A percentile compares a stretch with the other conserved stretches of the same genome.
Conservation (phyloP, 2,329 filamentous ascomycete genomes). For the Cordyceps cateniannulata region DNA sequence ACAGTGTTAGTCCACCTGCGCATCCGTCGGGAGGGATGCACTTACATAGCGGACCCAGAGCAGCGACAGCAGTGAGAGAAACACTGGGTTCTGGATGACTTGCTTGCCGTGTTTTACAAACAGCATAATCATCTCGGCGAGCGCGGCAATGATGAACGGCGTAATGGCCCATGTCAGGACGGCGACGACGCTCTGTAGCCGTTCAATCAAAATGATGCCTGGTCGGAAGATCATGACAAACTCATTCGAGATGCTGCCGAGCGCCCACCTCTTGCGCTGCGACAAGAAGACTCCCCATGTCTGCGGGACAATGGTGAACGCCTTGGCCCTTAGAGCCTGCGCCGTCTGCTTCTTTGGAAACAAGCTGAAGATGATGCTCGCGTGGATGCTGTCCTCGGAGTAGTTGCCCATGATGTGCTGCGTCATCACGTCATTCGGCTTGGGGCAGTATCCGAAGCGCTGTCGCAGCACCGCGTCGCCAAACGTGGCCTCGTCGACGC, state of each 20-base stretch:
- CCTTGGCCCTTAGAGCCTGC: conserved; percentile 40
- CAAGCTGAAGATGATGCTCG: conserved; percentile 40
- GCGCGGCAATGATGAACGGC: conserved; percentile 36
- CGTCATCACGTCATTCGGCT: conserved; percentile 41
- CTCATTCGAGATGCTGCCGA: conserved; percentile 43
- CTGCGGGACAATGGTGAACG: conserved; percentile 40
- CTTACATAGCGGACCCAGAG: conserved; percentile 35
- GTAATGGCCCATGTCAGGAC: conserved; percentile 40
- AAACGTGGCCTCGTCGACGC: conserved; percentile 42
- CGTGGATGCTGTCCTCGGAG: conserved; percentile 44
- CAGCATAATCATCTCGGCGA: conserved; percentile 30
- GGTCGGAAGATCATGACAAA: conserved; percentile 40
- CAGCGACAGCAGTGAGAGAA: conserved; percentile 31
- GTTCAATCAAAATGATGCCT: conserved; percentile 35
- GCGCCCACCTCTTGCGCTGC: conserved; percentile 42
- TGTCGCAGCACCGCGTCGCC: conserved; percentile 39
- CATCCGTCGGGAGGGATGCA: conserved; percentile 15
- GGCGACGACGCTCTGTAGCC: conserved; percentile 38
- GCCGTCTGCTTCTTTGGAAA: conserved; percentile 37
- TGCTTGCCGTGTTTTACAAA: conserved; percentile 26
- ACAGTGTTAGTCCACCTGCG: background rate
- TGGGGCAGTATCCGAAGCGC: conserved; percentile 42
- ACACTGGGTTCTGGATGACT: conserved; percentile 29
- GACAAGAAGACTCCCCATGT: conserved; percentile 40
- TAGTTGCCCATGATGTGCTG: conserved; percentile 43